A percentile compares a stretch with the other conserved stretches of the same genome.
These are phyloP conservation scores for Serendipita vermifera DNA, from an alignment of 768 basidiomycete species.

Conservation along the genomic window DNA sequence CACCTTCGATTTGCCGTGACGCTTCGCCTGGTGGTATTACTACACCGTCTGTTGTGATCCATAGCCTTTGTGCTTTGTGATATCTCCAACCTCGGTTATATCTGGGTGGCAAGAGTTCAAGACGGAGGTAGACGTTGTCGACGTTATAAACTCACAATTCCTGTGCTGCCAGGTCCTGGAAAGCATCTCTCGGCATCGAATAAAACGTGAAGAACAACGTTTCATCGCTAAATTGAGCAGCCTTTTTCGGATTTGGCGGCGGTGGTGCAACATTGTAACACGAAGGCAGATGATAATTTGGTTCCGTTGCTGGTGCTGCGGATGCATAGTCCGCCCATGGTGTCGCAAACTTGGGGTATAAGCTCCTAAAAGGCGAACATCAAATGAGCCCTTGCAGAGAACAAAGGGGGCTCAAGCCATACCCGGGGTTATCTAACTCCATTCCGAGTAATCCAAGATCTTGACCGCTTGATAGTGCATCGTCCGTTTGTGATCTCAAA, in stretches of 20 bases:
- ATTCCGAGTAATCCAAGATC: conserved; percentile 87
- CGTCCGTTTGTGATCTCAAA: conserved; percentile 78
- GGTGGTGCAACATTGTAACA: conserved; percentile 90
- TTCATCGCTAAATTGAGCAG: conserved; percentile 81
- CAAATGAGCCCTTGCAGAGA: background rate
- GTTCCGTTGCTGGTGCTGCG: conserved; percentile 74
- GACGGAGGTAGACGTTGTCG: background rate
- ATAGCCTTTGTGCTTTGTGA: conserved; percentile 8
- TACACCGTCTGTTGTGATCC: background rate
- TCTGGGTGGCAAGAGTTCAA: background rate
- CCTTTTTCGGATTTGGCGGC: conserved; percentile 69
- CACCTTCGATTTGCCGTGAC: background rate
- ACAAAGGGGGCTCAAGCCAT: conserved; percentile 26
- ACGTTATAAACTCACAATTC: conserved; percentile 59
- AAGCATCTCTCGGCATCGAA: conserved; percentile 75
- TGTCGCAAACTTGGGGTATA: conserved; percentile 89
- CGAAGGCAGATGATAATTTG: conserved; percentile 77
- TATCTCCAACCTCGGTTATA: conserved; percentile 9
- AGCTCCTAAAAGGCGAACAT: conserved; percentile 36
- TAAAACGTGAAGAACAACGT: conserved; percentile 99
- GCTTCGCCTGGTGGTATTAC: background rate
- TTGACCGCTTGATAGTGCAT: conserved; percentile 71
- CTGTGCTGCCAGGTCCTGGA: conserved; percentile 90
- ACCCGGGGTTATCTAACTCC: conserved; percentile 78
- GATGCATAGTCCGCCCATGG: conserved; percentile 87